phyloP scores from a whole-genome alignment of 2,329 filamentous ascomycete species.

The Cercospora zeina region DNA sequence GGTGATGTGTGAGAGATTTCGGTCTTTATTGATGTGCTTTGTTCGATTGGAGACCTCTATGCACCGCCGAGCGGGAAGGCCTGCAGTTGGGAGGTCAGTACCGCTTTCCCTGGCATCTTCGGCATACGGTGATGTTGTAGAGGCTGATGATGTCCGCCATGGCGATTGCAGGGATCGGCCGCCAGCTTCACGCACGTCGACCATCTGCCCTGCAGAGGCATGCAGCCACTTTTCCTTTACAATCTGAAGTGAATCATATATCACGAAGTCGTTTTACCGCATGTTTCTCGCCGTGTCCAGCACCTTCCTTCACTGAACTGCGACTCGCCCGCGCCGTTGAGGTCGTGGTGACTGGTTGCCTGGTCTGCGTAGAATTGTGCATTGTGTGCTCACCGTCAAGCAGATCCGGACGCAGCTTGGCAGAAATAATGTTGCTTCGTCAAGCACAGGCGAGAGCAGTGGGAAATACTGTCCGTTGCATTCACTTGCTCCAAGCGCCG shows the following conservation, averaged over 20 bases:
- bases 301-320: not conserved
- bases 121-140: not conserved
- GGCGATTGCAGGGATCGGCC: not conserved
- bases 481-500: not conserved
- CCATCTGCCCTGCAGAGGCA: not conserved
- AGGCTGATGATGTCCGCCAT: not conserved
- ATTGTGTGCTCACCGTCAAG: not conserved
- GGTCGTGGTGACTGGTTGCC: too few relatives aligned
- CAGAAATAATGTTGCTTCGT: not conserved
- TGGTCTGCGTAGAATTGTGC: not conserved
- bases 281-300: not conserved
- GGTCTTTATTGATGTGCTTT: not conserved
- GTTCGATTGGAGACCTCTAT: not conserved
- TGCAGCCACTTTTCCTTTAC: not conserved
- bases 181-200: conserved; percentile 1
- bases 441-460: not conserved
- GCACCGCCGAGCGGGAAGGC: not conserved
- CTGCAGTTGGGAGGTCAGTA: not conserved
- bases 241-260: not conserved
- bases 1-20: not conserved
- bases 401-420: not conserved
- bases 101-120: not conserved
- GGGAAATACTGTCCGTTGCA: not conserved
- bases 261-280: not conserved
- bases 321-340: not conserved